Percentiles rank a stretch among this genome's conserved stretches.
These are phyloP conservation scores for Casuarina equisetifolia DNA, from an alignment of 306 rosid species.

Conservation along the genomic window DNA sequence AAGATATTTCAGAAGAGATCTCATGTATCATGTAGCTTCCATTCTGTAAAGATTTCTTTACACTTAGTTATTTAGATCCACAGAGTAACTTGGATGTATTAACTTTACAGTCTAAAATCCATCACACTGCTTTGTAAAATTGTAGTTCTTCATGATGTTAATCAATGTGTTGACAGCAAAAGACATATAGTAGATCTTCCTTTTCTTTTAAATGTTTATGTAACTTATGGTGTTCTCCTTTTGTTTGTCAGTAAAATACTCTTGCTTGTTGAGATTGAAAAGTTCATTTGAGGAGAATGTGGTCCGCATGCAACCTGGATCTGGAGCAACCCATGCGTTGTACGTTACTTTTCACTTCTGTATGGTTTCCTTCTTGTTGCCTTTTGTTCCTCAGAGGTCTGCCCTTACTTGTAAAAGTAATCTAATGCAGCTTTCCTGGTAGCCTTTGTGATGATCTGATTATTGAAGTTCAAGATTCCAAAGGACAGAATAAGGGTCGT, in stretches of 20 bases:
- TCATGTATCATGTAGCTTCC: not conserved
- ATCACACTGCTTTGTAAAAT: not conserved
- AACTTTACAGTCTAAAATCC: not conserved
- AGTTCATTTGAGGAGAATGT: constrained; percentile 38
- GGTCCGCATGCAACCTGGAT: constrained; percentile 38
- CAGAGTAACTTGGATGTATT: not conserved
- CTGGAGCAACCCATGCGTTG: constrained; percentile 33
- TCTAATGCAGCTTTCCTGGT: constrained; percentile 35
- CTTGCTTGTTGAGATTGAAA: constrained; percentile 37
- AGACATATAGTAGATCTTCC: not conserved
- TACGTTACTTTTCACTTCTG: constrained; percentile 7
- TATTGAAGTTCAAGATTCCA: constrained; percentile 37
- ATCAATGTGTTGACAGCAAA: not conserved
- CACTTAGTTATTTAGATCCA: not conserved
- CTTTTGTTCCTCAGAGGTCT: not conserved
- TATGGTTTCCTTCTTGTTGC: not conserved
- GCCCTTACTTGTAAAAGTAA: not conserved
- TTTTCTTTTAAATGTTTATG: not conserved
- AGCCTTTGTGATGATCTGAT: constrained; percentile 30
- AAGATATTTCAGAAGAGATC: not conserved
- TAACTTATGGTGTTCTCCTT: not conserved
- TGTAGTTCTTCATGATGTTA: not conserved
- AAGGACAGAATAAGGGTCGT: constrained; percentile 28
- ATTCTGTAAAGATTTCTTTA: not conserved
- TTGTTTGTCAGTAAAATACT: constrained; percentile 33